Evolutionary conservation across 73 alveolate genomes (phyloP).

Genomic region (Paramecium biaurelia): DNA sequence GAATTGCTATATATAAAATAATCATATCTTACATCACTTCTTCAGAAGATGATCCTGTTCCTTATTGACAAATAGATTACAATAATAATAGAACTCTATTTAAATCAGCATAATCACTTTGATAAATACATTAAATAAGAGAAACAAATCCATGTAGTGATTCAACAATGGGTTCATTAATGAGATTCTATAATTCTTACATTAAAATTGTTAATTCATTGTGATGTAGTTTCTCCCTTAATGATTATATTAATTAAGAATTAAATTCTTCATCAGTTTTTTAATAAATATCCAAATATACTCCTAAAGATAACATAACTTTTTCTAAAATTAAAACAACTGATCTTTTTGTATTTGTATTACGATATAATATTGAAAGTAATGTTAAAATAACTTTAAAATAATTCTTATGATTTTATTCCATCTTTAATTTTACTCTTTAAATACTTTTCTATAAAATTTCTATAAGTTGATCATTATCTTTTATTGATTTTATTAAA

Average conservation of each 20-base stretch:
- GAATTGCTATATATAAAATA: not conserved
- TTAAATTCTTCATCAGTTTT: slow-evolving; percentile 42
- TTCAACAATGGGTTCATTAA: not conserved
- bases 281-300: slow-evolving; percentile 6
- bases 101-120: slow-evolving; percentile 15
- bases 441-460: not conserved
- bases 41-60: not conserved
- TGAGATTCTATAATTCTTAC: not conserved
- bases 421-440: slow-evolving; percentile 6
- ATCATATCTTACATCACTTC: not conserved
- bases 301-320: not conserved
- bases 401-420: not conserved
- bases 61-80: not conserved
- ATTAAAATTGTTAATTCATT: not conserved
- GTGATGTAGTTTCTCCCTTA: not conserved
- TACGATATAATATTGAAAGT: not conserved
- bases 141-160: slow-evolving; percentile 33
- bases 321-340: slow-evolving; percentile 22
- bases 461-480: not conserved
- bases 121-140: not conserved
- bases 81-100: not conserved
- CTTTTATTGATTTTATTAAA: not conserved
- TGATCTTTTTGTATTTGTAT: slow-evolving; percentile 10
- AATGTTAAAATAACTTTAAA: slow-evolving; percentile 1
- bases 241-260: not conserved